A percentile compares a stretch with the other conserved stretches of the same genome.
These are phyloP conservation scores for Citrus australasica DNA, from an alignment of 345 rosid species.

Conservation along the genomic window DNA sequence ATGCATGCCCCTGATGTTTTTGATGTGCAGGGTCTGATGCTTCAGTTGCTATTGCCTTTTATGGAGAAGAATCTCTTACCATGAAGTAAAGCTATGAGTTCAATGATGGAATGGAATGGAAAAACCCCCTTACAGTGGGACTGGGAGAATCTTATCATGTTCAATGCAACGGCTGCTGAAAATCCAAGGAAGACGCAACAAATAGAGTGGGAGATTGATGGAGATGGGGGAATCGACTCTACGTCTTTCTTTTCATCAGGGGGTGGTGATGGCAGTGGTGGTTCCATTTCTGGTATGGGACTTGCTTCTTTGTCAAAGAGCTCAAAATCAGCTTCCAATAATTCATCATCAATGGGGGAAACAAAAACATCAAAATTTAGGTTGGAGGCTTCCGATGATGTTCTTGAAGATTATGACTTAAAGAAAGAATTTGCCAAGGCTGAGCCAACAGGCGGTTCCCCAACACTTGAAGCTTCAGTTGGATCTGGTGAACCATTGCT, in stretches of 20 bases:
- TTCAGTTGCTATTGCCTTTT: constrained; percentile 8
- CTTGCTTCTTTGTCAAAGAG: constrained; percentile 63
- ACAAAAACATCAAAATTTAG: constrained; percentile 38
- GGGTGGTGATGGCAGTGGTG: constrained; percentile 44
- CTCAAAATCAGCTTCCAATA: constrained; percentile 65
- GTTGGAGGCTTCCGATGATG: constrained; percentile 41
- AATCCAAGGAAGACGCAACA: constrained; percentile 44
- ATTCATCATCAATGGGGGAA: constrained; percentile 59
- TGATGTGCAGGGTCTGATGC: constrained; percentile 28
- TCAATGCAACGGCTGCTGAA: constrained; percentile 51
- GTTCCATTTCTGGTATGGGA: constrained; percentile 64
- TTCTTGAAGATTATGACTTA: constrained; percentile 33
- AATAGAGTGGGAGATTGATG: constrained; percentile 63
- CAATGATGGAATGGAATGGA: constrained; percentile 77
- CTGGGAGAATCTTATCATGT: constrained; percentile 69
- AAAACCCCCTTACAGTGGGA: constrained; percentile 73
- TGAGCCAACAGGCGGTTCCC: constrained; percentile 29
- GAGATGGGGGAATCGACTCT: constrained; percentile 54
- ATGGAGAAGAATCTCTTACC: constrained; percentile 14
- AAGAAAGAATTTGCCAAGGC: constrained; percentile 34
- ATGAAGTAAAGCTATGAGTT: constrained; percentile 34
- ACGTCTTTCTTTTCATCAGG: constrained; percentile 59
- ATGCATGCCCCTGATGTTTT: neutral
- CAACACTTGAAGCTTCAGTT: constrained; percentile 53
- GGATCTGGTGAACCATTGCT: constrained; percentile 76